phyloP scores from a whole-genome alignment of 306 rosid genomes.

The Prunus mume region DNA sequence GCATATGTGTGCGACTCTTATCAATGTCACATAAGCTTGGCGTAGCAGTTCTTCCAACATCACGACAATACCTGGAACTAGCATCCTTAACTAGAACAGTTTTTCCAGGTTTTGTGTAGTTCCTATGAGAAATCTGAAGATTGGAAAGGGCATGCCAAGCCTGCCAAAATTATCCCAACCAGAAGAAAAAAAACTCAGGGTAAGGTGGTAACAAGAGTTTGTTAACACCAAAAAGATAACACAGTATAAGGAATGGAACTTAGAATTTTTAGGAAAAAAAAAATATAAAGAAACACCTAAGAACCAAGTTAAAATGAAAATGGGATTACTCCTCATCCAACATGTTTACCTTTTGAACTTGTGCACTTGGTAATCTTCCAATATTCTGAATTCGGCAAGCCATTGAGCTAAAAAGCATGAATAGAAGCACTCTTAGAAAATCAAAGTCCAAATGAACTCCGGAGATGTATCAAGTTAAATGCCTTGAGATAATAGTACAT shows the following conservation, averaged over 20 bases:
- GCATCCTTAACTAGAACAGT: constrained; percentile 32
- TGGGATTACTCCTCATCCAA: constrained; percentile 12
- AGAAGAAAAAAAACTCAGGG: constrained; percentile 1
- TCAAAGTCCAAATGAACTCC: background rate
- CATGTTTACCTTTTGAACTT: constrained; percentile 66
- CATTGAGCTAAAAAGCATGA: constrained; percentile 45
- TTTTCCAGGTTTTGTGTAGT: constrained; percentile 65
- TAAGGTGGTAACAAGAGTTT: background rate
- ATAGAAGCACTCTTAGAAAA: constrained; percentile 9
- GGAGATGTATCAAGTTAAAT: background rate
- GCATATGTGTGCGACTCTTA: constrained; percentile 9
- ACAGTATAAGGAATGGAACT: background rate
- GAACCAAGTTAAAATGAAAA: background rate
- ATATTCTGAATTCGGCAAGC: constrained; percentile 37
- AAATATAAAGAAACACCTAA: background rate
- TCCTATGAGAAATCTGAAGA: constrained; percentile 56
- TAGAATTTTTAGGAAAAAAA: background rate
- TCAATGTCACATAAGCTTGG: constrained; percentile 30
- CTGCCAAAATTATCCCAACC: constrained; percentile 41
- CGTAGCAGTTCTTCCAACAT: constrained; percentile 31
- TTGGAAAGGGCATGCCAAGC: constrained; percentile 73
- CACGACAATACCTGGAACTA: constrained; percentile 25
- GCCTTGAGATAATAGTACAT: background rate
- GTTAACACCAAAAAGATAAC: background rate
- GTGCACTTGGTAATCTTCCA: constrained; percentile 47